phyloP scores from a whole-genome alignment of 2,329 filamentous ascomycete genomes.

The Didymella pinodella region DNA sequence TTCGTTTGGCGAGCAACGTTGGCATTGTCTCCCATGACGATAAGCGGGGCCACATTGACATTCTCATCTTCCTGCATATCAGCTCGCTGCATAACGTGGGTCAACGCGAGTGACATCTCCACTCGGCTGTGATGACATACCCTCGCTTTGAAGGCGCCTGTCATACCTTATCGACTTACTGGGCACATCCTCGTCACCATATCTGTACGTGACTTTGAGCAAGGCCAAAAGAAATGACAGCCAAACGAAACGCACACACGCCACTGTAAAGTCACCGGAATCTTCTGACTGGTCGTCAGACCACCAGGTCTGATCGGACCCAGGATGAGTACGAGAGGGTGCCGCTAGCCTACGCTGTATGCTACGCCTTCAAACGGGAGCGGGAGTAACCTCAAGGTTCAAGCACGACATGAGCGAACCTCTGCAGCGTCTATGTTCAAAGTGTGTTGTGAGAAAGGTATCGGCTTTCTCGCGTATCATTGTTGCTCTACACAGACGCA shows the following conservation, averaged over 20 bases:
- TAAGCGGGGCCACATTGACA: constrained; percentile 24
- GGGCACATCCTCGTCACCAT: neutral
- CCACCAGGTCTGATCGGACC: constrained; percentile 38
- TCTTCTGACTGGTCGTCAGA: constrained; percentile 7
- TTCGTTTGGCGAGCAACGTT: constrained; percentile 26
- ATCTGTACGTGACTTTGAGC: neutral
- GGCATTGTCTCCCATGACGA: constrained; percentile 24
- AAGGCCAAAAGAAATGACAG: neutral
- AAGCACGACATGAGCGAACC: constrained; percentile 30
- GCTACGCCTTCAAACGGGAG: constrained; percentile 42
- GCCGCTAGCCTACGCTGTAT: constrained; percentile 35
- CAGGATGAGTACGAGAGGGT: constrained; percentile 37
- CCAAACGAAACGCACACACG: constrained; percentile 1
- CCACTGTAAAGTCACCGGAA: neutral
- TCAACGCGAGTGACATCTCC: constrained; percentile 11
- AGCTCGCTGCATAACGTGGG: constrained; percentile 6
- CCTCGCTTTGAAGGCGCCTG: neutral
- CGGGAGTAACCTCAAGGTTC: constrained; percentile 40
- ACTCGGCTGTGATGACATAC: neutral
- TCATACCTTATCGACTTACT: neutral
- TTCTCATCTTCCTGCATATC: constrained; percentile 28
- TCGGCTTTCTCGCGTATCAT: neutral
- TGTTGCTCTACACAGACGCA: neutral
- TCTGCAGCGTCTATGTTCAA: neutral
- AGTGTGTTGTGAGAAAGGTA: neutral